Evolutionary conservation across 805 yeast species (phyloP), one percentile per base, ranked within the genome.

Genomic region (Metschnikowia shivogae): DNA sequence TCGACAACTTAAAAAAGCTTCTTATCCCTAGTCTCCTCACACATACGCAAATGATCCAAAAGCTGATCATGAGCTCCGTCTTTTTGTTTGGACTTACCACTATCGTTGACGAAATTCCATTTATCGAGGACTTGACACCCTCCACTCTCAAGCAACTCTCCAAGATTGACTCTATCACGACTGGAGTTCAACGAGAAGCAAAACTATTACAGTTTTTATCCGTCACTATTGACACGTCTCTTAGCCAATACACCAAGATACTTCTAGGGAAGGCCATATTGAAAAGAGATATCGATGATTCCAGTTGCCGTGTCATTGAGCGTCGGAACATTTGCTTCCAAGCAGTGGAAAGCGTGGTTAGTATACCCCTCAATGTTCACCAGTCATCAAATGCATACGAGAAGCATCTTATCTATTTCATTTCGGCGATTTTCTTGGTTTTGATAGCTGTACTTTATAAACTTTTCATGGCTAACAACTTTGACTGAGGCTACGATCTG

Each of bases 331-430:
- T 71, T 6, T 71, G 76, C 38, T 62, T 55, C 42, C 70, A 60
- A 50, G 74, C 75, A 1, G 72, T 72, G 2, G 73, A 68, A 39
- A 66, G 67, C 44, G 72, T 70, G 24, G 70, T 70, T 12, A 62
- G 68, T 48, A 70, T 71, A 28, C 75, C 75, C 7, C 59, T 70
- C 26, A 59, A 67, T 1, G 72, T 67, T 44, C 67, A 63, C 20
- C 67, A 60, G 39, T 32, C 58, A 7, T 37, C 56, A n/a, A 46
- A 51, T n/a, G 37, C 50, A n/a, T 50, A 58, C 26, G 52, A 59
- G 14, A 56, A 56, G 39, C 65, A 66, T 48, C 14, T 63, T 5
- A 49, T 54, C 3, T 61, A 61, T 36, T 49, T 54, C 11, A 50
- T 59, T 13, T 43, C 61, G 12, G 51, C 67, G 7, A 34, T 67